Evolutionary conservation across 2,329 filamentous ascomycete genomes (phyloP).

Genomic region (Paecilomyces fulvus): DNA sequence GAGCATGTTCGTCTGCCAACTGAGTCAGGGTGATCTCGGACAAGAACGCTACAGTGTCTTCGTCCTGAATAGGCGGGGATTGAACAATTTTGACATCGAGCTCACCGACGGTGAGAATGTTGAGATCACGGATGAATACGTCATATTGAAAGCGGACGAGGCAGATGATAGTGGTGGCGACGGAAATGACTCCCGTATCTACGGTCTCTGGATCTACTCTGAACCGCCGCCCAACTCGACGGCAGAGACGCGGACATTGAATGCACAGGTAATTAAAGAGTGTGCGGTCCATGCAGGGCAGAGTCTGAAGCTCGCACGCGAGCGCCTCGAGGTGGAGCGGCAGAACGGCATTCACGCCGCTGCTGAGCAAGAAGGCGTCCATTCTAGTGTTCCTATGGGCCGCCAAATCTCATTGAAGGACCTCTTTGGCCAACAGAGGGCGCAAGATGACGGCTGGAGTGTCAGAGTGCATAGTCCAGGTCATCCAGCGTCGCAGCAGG

Average conservation of each 20-base stretch:
- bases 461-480: slow-evolving; percentile 37
- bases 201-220: slow-evolving; percentile 58
- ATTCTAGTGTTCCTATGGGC: slow-evolving; percentile 41
- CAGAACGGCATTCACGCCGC: slow-evolving; percentile 25
- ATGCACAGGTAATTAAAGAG: slow-evolving; percentile 47
- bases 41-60: slow-evolving; percentile 52
- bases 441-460: slow-evolving; percentile 44
- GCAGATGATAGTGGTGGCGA: slow-evolving; percentile 12
- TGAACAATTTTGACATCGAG: slow-evolving; percentile 63
- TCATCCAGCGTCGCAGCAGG: slow-evolving; percentile 13
- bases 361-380: slow-evolving; percentile 27
- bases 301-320: slow-evolving; percentile 38
- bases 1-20: slow-evolving; percentile 75
- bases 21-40: slow-evolving; percentile 35
- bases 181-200: slow-evolving; percentile 33
- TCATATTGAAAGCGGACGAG: slow-evolving; percentile 48
- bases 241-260: slow-evolving; percentile 42
- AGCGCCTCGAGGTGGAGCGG: slow-evolving; percentile 26
- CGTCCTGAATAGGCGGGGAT: slow-evolving; percentile 61
- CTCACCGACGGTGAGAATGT: slow-evolving; percentile 51
- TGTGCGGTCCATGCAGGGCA: slow-evolving; percentile 45
- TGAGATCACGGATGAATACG: slow-evolving; percentile 55
- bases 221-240: slow-evolving; percentile 50
- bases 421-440: slow-evolving; percentile 47
- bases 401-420: slow-evolving; percentile 46